Base-by-base conservation (phyloP, 2,329 filamentous ascomycete species). In the Geoglossum cookeanum region DNA sequence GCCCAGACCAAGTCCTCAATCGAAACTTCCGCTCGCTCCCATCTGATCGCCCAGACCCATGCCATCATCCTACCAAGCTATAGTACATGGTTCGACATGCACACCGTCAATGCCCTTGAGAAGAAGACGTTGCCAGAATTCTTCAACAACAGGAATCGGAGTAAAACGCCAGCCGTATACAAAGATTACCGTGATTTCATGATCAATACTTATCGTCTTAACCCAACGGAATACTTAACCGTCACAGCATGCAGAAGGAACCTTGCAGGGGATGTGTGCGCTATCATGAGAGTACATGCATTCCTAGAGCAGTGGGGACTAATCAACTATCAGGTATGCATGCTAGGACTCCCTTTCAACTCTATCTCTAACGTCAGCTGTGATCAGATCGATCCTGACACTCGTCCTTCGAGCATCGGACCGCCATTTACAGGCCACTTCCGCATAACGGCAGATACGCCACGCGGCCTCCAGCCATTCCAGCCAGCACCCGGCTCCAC, bases 161-260 rank as follows among this genome's bases (percentile, higher is more conserved):
- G 92, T 81, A 98, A 98, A 74, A 98, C 92, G 0, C 85, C 89
- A 0, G 84, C 89, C 54, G 87, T 97, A 27, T 98, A 98, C 75
- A 97, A 97, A 72, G 92, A 98, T 68, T 98, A 98, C 71, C 84
- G 92, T 64, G 92, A 98, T 68, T 98, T 98, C 68, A 98, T 98
- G 92, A 89, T 98, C 74, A 98, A 98, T 74, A 97, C 92, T 13
- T 98, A 98, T 71, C 84, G 92, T 42, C 75, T 98, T 58, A 98
- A 97, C 68, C 92, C 92, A 4, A 79, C 89, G 57, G 92, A 98
- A 70, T 98, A 98, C 67, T 77, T 98, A 57, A 98, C 92, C 4
- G 91, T 98, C 57, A 98, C 92, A 9, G 92, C 92, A 55, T 98
- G 92, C 68, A 80, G 92, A 61, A 81, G 92, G 63, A 98, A 98